A percentile compares a stretch with the other conserved stretches of the same genome.
Evolutionary conservation across 1,284 basidiomycete species (phyloP).

Genomic region (Cystobasidium slooffiae): DNA sequence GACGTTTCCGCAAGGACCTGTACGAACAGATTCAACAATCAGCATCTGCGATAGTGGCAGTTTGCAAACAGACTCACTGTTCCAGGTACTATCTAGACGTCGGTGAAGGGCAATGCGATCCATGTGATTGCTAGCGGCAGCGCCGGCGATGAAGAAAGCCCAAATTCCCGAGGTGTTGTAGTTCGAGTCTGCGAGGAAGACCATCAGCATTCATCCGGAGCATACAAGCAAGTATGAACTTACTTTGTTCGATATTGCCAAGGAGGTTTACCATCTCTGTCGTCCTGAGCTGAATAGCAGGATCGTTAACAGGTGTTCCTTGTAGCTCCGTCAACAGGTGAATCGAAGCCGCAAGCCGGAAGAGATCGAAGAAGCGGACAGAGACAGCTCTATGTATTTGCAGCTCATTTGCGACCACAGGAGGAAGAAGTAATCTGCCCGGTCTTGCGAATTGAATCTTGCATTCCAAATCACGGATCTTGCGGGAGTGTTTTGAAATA

Average conservation of each 20-base stretch:
- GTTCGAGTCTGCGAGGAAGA: constrained; percentile 30
- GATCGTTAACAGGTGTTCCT: constrained; percentile 25
- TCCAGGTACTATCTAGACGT: constrained; percentile 41
- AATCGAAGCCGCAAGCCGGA: constrained; percentile 35
- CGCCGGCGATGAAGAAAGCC: constrained; percentile 42
- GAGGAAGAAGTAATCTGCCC: constrained; percentile 32
- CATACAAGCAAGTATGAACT: background rate
- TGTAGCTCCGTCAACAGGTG: constrained; percentile 36
- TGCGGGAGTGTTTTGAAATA: constrained; percentile 36
- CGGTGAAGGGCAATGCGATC: constrained; percentile 40
- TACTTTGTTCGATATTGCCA: constrained; percentile 41
- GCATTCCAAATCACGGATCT: constrained; percentile 40
- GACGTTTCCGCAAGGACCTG: constrained; percentile 40
- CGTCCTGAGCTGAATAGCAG: constrained; percentile 35
- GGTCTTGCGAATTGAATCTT: constrained; percentile 42
- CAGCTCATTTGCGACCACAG: constrained; percentile 34
- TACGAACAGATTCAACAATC: background rate
- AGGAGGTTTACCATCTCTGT: constrained; percentile 41
- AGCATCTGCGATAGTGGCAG: background rate
- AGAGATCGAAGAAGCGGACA: constrained; percentile 41
- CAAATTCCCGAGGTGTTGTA: constrained; percentile 43
- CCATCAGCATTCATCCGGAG: background rate
- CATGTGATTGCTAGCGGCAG: constrained; percentile 35
- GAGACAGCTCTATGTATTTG: constrained; percentile 40
- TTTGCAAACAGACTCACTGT: constrained; percentile 11